These are phyloP conservation scores for Microascus cirrosus DNA, from an alignment of 2,329 filamentous ascomycete genomes.

Conservation along the genomic window DNA sequence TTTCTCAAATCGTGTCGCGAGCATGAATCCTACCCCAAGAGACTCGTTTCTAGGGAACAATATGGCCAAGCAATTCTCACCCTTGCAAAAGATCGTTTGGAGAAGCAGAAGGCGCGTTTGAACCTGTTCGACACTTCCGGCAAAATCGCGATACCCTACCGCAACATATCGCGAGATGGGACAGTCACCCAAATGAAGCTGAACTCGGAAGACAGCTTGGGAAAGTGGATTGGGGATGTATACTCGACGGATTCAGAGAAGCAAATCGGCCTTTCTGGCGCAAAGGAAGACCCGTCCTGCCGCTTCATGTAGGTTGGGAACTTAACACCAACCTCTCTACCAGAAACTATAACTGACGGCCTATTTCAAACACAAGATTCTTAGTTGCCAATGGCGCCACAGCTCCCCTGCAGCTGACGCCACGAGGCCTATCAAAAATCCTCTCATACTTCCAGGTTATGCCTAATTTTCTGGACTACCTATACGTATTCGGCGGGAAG, in stretches of 20 bases:
- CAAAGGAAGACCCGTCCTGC: not conserved
- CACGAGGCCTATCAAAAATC: conserved; percentile 10
- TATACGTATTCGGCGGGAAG: conserved; percentile 20
- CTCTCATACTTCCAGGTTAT: conserved; percentile 24
- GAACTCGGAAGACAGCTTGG: not conserved
- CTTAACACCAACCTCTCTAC: not conserved
- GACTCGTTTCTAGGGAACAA: not conserved
- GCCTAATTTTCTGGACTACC: conserved; percentile 25
- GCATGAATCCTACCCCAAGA: not conserved
- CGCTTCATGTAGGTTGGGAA: not conserved
- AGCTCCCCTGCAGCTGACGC: not conserved
- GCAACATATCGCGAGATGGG: not conserved
- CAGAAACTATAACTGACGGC: not conserved
- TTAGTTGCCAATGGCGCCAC: not conserved
- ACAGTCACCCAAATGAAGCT: not conserved
- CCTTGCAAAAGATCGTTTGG: not conserved
- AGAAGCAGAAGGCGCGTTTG: not conserved
- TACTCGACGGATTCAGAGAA: not conserved
- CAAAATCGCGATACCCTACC: not conserved
- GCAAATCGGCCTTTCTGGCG: not conserved
- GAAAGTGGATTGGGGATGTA: not conserved
- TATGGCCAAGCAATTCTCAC: not conserved
- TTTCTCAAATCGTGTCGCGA: not conserved
- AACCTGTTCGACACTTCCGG: not conserved
- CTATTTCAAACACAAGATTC: not conserved